Conservation (phyloP, 148 eudicot genomes). For the Rhododendron henanense region DNA sequence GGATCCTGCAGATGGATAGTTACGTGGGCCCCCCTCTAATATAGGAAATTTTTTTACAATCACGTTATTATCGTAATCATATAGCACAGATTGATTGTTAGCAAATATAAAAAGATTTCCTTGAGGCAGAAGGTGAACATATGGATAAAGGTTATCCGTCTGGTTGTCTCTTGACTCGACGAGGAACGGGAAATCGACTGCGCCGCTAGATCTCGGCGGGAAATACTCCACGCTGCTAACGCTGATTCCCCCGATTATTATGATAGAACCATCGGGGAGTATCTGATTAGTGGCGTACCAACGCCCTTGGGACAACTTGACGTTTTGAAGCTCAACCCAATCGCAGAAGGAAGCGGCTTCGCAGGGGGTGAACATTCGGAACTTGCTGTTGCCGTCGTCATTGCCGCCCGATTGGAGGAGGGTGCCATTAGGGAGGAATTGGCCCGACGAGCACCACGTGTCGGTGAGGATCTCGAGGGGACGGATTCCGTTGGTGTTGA, state of each 20-base stretch:
- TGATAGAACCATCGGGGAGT: slow-evolving; percentile 66
- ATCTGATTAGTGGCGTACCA: slow-evolving; percentile 91
- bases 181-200: slow-evolving; percentile 55
- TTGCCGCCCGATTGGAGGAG: slow-evolving; percentile 72
- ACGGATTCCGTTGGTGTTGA: slow-evolving; percentile 43
- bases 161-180: slow-evolving; percentile 59
- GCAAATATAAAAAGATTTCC: slow-evolving; percentile 80
- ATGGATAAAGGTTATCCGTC: slow-evolving; percentile 81
- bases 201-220: slow-evolving; percentile 48
- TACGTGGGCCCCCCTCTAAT: slow-evolving; percentile 78
- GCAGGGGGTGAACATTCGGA: slow-evolving; percentile 67
- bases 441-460: too few species aligned
- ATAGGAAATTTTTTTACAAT: slow-evolving; percentile 43
- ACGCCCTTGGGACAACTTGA: slow-evolving; percentile 44
- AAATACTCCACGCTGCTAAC: slow-evolving; percentile 54
- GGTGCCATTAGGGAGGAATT: too few species aligned
- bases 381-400: slow-evolving; percentile 46
- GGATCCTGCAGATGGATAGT: slow-evolving; percentile 87
- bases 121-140: slow-evolving; percentile 71
- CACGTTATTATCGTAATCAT: slow-evolving; percentile 39
- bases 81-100: slow-evolving; percentile 60
- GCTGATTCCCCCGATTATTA: slow-evolving; percentile 62
- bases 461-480: slow-evolving; percentile 54
- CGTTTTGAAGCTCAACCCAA: slow-evolving; percentile 71
- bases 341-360: slow-evolving; percentile 43